phyloP scores from a whole-genome alignment of 306 rosid species.

The Pterocarpus macrocarpus region DNA sequence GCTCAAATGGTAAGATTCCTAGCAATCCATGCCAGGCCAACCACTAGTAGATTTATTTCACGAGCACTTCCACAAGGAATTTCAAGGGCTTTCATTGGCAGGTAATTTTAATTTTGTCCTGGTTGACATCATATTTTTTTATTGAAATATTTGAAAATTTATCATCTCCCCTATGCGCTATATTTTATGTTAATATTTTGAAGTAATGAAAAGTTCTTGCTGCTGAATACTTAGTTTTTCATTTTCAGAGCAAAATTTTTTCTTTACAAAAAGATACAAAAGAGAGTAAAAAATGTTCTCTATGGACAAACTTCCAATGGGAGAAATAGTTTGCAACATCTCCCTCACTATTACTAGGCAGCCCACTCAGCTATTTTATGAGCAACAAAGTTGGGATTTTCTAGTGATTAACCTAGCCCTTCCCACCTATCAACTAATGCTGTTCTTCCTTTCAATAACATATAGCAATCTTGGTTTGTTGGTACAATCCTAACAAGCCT shows the following conservation, averaged over 20 bases:
- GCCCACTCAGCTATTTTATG: not conserved
- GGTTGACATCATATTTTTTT: slow-evolving; percentile 25
- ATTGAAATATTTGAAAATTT: slow-evolving; percentile 9
- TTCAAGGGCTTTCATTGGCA: slow-evolving; percentile 96
- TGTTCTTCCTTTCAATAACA: no score
- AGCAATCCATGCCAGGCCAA: slow-evolving; percentile 93
- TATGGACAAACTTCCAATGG: not conserved
- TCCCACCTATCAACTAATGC: not conserved
- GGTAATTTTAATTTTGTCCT: slow-evolving; percentile 63
- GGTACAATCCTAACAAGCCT: no score
- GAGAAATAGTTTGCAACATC: not conserved
- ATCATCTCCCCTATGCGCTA: not conserved
- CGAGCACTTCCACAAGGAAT: slow-evolving; percentile 78
- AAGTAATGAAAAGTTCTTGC: slow-evolving; percentile 2
- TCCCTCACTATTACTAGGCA: slow-evolving; percentile 9
- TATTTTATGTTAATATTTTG: not conserved
- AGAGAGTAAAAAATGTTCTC: not conserved
- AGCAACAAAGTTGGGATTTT: not conserved
- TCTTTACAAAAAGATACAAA: slow-evolving; percentile 4
- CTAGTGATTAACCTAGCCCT: not conserved
- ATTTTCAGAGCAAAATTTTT: slow-evolving; percentile 1
- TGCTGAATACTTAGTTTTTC: slow-evolving; percentile 11
- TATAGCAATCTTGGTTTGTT: no score
- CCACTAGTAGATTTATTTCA: slow-evolving; percentile 79
- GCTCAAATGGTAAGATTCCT: slow-evolving; percentile 92